These are phyloP conservation scores for Tremellales sp. DNA, from an alignment of 1,284 basidiomycete species.

Conservation along the genomic window DNA sequence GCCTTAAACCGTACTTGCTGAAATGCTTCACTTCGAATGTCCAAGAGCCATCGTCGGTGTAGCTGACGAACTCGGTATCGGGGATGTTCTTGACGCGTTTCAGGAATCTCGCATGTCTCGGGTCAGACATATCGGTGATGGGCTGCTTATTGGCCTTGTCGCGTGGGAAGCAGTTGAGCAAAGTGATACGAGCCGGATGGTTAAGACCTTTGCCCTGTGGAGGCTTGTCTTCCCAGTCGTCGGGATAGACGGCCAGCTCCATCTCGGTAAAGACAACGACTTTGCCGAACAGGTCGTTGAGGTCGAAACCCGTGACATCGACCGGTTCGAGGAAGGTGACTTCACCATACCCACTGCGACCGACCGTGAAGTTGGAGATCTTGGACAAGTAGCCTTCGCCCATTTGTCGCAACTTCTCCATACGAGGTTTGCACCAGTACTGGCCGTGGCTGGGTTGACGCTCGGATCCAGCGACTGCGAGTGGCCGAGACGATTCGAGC, in stretches of 20 bases:
- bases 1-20: slow-evolving; percentile 48
- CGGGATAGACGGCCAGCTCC: slow-evolving; percentile 90
- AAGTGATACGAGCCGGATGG: slow-evolving; percentile 72
- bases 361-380: slow-evolving; percentile 70
- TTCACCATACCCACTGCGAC: slow-evolving; percentile 84
- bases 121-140: slow-evolving; percentile 75
- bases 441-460: slow-evolving; percentile 69
- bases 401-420: slow-evolving; percentile 64
- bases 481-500: slow-evolving; percentile 12
- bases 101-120: slow-evolving; percentile 69
- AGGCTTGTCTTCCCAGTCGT: slow-evolving; percentile 71
- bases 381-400: slow-evolving; percentile 65
- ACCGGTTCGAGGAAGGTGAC: slow-evolving; percentile 88
- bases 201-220: slow-evolving; percentile 85
- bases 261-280: slow-evolving; percentile 85
- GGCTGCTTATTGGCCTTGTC: slow-evolving; percentile 90
- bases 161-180: slow-evolving; percentile 80
- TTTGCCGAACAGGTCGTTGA: slow-evolving; percentile 79
- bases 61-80: slow-evolving; percentile 79
- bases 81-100: slow-evolving; percentile 80
- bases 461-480: slow-evolving; percentile 26
- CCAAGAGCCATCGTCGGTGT: slow-evolving; percentile 80
- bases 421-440: slow-evolving; percentile 78
- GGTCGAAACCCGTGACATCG: slow-evolving; percentile 78
- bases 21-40: slow-evolving; percentile 93